A percentile compares a stretch with the other conserved stretches of the same genome.
phyloP scores from a whole-genome alignment of 495 filamentous ascomycete genomes.

The Penicillium pulvis region DNA sequence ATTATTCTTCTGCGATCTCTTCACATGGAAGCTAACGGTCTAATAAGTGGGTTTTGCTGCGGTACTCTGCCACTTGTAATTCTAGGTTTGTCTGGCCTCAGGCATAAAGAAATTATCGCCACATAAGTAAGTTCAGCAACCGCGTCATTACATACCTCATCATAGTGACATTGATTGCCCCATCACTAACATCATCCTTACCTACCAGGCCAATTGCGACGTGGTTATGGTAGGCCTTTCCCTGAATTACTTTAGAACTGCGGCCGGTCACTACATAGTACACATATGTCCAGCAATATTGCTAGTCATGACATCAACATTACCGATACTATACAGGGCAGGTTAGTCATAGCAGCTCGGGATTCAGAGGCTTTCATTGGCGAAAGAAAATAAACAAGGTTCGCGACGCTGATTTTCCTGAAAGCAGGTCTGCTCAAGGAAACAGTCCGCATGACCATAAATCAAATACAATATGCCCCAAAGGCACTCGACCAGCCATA shows the following conservation, averaged over 20 bases:
- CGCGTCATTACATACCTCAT: background rate
- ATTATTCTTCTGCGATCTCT: too few relatives aligned
- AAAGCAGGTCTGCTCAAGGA: background rate
- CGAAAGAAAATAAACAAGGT: background rate
- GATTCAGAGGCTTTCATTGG: background rate
- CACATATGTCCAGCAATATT: background rate
- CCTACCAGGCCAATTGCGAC: background rate
- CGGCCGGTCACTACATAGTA: too few relatives aligned
- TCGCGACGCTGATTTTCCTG: background rate
- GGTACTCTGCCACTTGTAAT: too few relatives aligned
- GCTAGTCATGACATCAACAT: background rate
- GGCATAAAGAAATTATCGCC: background rate
- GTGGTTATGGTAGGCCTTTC: background rate
- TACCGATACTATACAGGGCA: background rate
- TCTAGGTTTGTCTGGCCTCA: background rate
- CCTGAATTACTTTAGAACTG: background rate
- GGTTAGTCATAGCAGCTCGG: background rate
- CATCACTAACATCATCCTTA: background rate
- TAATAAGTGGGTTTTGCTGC: too few relatives aligned
- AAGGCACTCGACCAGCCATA: background rate
- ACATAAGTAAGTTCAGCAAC: background rate
- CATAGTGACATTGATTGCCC: background rate
- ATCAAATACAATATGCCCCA: background rate
- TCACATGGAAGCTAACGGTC: too few relatives aligned
- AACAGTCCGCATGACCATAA: background rate